Conservation (phyloP, 2,329 filamentous ascomycete genomes). For the Delphinella strobiligena region DNA sequence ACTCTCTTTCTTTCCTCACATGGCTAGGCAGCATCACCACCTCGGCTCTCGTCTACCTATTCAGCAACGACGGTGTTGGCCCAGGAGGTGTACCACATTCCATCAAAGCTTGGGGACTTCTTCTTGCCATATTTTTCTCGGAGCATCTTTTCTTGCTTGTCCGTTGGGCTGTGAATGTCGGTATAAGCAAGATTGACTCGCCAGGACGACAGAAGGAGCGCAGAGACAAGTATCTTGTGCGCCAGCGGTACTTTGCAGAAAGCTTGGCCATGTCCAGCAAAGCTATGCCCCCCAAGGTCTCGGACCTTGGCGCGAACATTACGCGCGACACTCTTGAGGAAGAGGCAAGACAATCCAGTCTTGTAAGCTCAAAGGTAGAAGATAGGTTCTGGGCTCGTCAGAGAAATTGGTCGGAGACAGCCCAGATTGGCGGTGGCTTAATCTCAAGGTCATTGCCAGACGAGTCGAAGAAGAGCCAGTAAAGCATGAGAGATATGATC, state of each 20-base stretch:
- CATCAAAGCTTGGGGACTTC: constrained; percentile 67
- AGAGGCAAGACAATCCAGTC: constrained; percentile 30
- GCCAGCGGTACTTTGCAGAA: constrained; percentile 68
- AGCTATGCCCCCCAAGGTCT: constrained; percentile 32
- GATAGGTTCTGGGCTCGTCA: constrained; percentile 43
- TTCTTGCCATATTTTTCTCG: constrained; percentile 70
- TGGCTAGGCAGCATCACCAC: constrained; percentile 88
- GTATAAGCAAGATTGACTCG: constrained; percentile 70
- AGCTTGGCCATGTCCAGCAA: constrained; percentile 44
- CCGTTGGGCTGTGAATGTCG: constrained; percentile 58
- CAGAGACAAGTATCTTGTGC: constrained; percentile 65
- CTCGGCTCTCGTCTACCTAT: constrained; percentile 80
- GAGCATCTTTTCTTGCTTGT: constrained; percentile 83
- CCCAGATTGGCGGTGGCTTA: constrained; percentile 36
- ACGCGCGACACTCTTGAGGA: constrained; percentile 54
- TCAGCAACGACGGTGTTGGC: constrained; percentile 56
- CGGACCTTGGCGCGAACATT: constrained; percentile 43
- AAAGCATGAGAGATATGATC: not conserved
- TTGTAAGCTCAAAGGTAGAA: constrained; percentile 30
- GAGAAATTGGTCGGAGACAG: constrained; percentile 37
- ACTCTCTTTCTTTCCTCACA: constrained; percentile 75
- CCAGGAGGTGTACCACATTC: constrained; percentile 54
- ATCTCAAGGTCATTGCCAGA: constrained; percentile 29
- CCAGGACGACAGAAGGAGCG: constrained; percentile 78
- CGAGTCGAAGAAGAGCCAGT: constrained; percentile 12